Conservation (phyloP, 306 rosid genomes). For the Rubus parviflorus region DNA sequence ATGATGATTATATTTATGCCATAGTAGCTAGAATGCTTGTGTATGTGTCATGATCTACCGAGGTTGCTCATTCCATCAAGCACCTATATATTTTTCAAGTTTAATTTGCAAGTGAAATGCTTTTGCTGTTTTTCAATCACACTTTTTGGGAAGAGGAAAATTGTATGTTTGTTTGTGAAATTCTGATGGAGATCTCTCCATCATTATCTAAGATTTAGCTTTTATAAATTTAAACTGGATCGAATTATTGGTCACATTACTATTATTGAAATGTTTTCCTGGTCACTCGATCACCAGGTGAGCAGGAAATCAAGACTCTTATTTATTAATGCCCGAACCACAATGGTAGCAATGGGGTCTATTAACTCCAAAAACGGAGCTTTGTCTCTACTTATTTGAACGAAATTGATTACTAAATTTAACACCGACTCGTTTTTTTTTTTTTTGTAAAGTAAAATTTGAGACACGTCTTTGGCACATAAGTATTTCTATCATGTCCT, state of each 20-base stretch:
- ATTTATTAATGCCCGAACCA: too few species aligned
- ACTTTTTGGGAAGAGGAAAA: not conserved
- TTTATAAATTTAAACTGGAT: not conserved
- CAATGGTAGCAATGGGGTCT: not conserved
- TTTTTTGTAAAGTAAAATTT: too few species aligned
- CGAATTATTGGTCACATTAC: too few species aligned
- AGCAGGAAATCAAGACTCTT: not conserved
- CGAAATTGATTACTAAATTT: too few species aligned
- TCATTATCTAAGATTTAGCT: not conserved
- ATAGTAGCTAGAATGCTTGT: not conserved
- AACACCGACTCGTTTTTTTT: too few species aligned
- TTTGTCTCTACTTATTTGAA: too few species aligned
- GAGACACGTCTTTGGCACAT: not conserved
- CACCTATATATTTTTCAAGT: not conserved
- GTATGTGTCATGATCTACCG: not conserved
- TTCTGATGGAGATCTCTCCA: not conserved
- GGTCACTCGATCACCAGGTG: not conserved
- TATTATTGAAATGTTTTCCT: not conserved
- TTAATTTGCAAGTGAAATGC: not conserved
- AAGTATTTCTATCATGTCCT: too few species aligned
- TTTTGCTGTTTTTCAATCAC: not conserved
- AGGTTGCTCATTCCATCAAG: slow-evolving; percentile 1
- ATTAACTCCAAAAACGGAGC: not conserved
- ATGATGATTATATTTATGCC: not conserved
- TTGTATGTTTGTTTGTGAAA: not conserved